A percentile compares a stretch with the other conserved stretches of the same genome.
phyloP scores from a whole-genome alignment of 1,284 basidiomycete species.

The Schizopora paradoxa region DNA sequence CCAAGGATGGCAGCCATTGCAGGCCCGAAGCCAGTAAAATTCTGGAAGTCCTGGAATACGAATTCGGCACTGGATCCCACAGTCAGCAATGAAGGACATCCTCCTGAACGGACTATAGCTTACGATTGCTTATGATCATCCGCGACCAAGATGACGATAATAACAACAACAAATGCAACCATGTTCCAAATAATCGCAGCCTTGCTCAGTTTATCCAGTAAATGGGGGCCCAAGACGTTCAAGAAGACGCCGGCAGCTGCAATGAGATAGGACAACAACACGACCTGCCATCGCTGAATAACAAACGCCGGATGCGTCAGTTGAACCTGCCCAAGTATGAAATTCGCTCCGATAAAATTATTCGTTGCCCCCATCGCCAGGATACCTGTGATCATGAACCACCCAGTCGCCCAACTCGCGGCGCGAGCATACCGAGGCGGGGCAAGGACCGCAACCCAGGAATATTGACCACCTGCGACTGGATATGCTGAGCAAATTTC shows the following conservation, averaged over 20 bases:
- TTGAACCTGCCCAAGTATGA: slow-evolving; percentile 16
- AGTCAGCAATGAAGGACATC: neutral
- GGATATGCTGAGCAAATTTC: slow-evolving; percentile 15
- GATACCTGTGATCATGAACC: slow-evolving; percentile 16
- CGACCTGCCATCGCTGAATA: slow-evolving; percentile 15
- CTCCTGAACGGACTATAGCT: neutral
- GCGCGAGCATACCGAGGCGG: slow-evolving; percentile 14
- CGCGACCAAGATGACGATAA: slow-evolving; percentile 13
- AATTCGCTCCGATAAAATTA: slow-evolving; percentile 16
- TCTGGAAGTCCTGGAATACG: slow-evolving; percentile 16
- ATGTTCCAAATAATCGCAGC: slow-evolving; percentile 16
- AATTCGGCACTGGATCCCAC: slow-evolving; percentile 10
- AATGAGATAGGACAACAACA: slow-evolving; percentile 14
- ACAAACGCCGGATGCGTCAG: slow-evolving; percentile 14
- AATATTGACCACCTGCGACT: slow-evolving; percentile 15
- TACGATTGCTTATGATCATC: slow-evolving; percentile 14
- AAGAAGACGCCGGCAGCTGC: slow-evolving; percentile 7
- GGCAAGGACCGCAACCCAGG: slow-evolving; percentile 14
- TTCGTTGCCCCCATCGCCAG: slow-evolving; percentile 17
- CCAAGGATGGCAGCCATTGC: slow-evolving; percentile 17
- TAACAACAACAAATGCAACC: slow-evolving; percentile 9
- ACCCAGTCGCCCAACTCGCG: slow-evolving; percentile 16
- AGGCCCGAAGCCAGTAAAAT: slow-evolving; percentile 16
- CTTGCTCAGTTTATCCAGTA: slow-evolving; percentile 15
- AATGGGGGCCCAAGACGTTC: slow-evolving; percentile 13